Base-by-base conservation (phyloP, 2,329 filamentous ascomycete species). In the Xylariomycetidae sp. region DNA sequence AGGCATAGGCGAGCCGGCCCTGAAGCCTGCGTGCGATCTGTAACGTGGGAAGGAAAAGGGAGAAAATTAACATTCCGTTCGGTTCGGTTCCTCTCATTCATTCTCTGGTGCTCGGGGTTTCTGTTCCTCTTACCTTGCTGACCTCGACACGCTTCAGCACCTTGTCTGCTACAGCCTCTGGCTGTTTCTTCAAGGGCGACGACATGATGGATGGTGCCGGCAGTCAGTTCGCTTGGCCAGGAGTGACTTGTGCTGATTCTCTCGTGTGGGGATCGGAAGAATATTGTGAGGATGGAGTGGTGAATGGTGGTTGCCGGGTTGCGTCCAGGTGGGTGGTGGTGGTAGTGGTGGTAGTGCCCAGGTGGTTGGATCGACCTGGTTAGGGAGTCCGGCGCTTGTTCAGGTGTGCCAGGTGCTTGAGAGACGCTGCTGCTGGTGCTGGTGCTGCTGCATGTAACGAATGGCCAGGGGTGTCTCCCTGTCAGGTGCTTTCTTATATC, bases 21-120 rank as follows among this genome's bases (percentile, higher is more conserved):
- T 97, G 88, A 35, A 98, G 72, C 54, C 85, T 85, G 58, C 90
- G 77, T 51, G 89, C 92, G 69, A 98, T 94, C 92, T 97, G 57
- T 35, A 52, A 37, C 30, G 31, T 14, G 49, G 43, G 33, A 36
- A 32, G 34, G 45, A 34, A 23, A 23, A n/a, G 20, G 8, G n/a
- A 23, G n/a, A 23, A 23, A 23, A 23, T 23, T n/a, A 8, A 8
- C 20, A 23, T n/a, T 23, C 20, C 8, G n/a, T n/a, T 23, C 20
- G 8, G n/a, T 23, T 23, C 20, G n/a, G 8, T 23, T 8, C 20
- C 20, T 23, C 8, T 23, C 20, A 23, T 8, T 23, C n/a, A 8
- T n/a, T 23, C n/a, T n/a, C 33, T 30, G 14, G n/a, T 22, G 29
- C 25, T 14, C 27, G 13, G 16, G 16, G 15, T 18, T 31, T 20